Evolutionary conservation across 345 rosid species (phyloP).

Genomic region (Pseudoturritis turrita): DNA sequence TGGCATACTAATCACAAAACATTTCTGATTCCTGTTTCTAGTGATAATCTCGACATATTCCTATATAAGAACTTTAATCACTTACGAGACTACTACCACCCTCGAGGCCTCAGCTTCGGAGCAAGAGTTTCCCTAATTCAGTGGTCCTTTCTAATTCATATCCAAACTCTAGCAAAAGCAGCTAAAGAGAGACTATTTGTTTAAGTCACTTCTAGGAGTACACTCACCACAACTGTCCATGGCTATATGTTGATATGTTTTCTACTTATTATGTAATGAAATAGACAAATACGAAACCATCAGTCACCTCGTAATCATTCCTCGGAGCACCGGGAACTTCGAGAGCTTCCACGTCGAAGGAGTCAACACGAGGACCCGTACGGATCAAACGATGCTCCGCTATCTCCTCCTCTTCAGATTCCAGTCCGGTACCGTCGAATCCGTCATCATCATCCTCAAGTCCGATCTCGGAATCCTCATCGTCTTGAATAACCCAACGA

Average conservation of each 20-base stretch:
- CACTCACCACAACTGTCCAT: background rate
- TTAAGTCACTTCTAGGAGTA: background rate
- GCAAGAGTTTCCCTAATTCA: background rate
- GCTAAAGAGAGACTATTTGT: background rate
- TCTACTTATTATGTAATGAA: background rate
- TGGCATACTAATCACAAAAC: background rate
- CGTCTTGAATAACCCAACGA: constrained; percentile 92
- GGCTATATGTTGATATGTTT: background rate
- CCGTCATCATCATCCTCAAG: constrained; percentile 43
- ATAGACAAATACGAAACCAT: background rate
- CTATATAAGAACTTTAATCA: background rate
- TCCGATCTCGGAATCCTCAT: constrained; percentile 68
- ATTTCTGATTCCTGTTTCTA: background rate
- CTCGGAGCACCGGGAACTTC: constrained; percentile 84
- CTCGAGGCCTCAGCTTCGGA: no score
- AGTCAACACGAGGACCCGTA: constrained; percentile 80
- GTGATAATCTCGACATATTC: background rate
- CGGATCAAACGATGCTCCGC: constrained; percentile 79
- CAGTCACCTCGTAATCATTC: constrained; percentile 66
- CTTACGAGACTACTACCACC: background rate
- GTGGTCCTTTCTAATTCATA: background rate
- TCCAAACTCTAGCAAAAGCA: background rate
- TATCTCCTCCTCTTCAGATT: constrained; percentile 79
- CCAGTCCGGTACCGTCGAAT: constrained; percentile 38
- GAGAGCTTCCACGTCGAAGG: constrained; percentile 95